Evolutionary conservation across 495 filamentous ascomycete genomes (phyloP), one percentile per base, ranked within the genome.

Genomic region (Lepidopterella palustris): DNA sequence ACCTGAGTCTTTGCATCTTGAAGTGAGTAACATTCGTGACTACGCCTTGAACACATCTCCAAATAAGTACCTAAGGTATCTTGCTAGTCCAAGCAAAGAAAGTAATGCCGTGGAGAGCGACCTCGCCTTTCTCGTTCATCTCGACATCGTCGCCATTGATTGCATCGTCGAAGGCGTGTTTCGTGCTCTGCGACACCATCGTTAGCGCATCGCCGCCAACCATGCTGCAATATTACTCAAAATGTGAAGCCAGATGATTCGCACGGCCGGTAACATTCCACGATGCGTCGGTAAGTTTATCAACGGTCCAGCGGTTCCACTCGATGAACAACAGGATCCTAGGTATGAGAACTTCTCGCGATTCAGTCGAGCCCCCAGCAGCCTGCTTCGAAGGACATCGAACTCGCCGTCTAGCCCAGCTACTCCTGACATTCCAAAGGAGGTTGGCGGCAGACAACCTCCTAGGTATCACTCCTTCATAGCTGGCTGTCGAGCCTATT

Each of bases 31-130:
- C 24, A 29, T 28, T 42, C n/a, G 18, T 25, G 52, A 27, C 52
- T 29, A 35, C n/a, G 25, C 26, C 18, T 18, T 18, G n/a, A 57
- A 29, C 20, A 42, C 39, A 42, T 15, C 1, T 20, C 39, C 39
- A 9, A 15, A 20, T 42, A 15, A 15, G 13, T 11, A 2, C 20
- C 8, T 42, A 15, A 42, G 47, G 47, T 29, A 63, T 59, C 45
- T 63, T 63, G 26, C 32, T 25, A 5, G 63, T 66, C 70, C 68
- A 73, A 15, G 63, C 65, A 25, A 59, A 20, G 21, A 59, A 53
- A 8, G 68, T 71, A 10, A 42, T 23, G 0, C 71, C 71, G 61
- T 73, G 63, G 13, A 68, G 32, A 5, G 61, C 68, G 11, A 73
- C 63, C 32, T 67, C 57, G 0, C 70, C 70, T 23, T 69, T 56